Evolutionary conservation across 2,329 filamentous ascomycete species (phyloP), one percentile per base, ranked within the genome.

Genomic region (Eurotiales sp.): DNA sequence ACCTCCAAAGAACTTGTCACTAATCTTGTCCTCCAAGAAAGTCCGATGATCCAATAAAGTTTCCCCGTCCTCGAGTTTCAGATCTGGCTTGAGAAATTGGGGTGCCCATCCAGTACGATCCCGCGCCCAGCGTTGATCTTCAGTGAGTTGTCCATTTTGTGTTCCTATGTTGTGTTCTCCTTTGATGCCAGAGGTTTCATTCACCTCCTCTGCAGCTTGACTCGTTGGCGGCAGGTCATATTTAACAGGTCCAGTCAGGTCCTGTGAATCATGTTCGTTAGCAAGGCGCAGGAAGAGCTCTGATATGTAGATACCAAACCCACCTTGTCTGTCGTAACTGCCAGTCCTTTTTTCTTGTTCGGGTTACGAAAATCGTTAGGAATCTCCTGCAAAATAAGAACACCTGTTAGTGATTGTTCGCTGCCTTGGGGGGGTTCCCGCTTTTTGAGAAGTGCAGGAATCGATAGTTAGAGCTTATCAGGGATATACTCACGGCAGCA

Each of bases 1-100:
- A 88, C 86, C 88, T 66, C 93, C 93, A 67, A 88, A 99, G 69
- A 95, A 89, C 65, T 88, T 88, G 66, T 97, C 91, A 37, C 92
- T 84, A 30, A 99, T 72, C 68, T 85, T 86, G 54, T 84, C 81
- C 66, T 99, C 95, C 21, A 97, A 70, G 75, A 86, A 88, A 1
- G 90, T 96, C 62, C 90, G 83, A 67, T 96, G 91, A 64, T 99
- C 91, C 34, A 93, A 78, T 63, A 95, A 68, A 54, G 83, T 90
- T 52, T 86, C 84, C 11, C 74, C 74, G 3, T 77, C 69, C 36
- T 76, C 74, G 45, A 76, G 78, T 25, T 81, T 76, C n/a, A 73
- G 72, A 37, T 76, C 68, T 36, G 78, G 72, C 19, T 61, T 64
- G 69, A 90, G 90, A 65, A 96, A 90, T 56, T 83, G 83, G 36